These are phyloP conservation scores for Musa acuminata DNA, from an alignment of 176 grass and related monocot species.

Conservation along the genomic window DNA sequence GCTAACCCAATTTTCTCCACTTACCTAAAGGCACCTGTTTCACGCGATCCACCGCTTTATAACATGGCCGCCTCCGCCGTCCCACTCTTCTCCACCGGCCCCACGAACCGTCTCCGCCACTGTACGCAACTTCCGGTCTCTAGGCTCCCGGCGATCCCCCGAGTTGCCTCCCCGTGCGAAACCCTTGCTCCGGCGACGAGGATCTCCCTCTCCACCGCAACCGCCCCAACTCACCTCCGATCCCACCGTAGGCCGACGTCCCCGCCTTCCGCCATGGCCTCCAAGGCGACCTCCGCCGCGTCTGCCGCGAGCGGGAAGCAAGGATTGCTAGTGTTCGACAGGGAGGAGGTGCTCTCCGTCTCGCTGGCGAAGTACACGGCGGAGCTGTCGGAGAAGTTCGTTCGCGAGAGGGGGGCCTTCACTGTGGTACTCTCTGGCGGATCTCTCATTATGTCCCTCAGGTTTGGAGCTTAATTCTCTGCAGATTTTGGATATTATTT, in stretches of 20 bases:
- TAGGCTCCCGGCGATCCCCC: background rate
- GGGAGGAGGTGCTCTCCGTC: slow-evolving; percentile 53
- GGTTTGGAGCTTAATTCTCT: slow-evolving; percentile 14
- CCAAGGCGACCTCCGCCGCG: slow-evolving; percentile 12
- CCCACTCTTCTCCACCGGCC: background rate
- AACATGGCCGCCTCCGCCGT: background rate
- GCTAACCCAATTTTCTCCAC: too few relatives aligned
- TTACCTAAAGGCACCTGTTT: too few relatives aligned
- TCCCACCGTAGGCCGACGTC: background rate
- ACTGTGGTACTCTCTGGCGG: slow-evolving; percentile 79
- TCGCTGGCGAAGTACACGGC: slow-evolving; percentile 73
- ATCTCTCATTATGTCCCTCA: slow-evolving; percentile 57
- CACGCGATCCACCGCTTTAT: too few relatives aligned
- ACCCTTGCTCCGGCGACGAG: background rate
- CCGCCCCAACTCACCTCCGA: background rate
- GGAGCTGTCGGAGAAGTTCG: slow-evolving; percentile 65
- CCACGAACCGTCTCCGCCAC: too few relatives aligned
- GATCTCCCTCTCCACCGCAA: background rate
- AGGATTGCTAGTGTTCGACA: slow-evolving; percentile 39
- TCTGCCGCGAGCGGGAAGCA: slow-evolving; percentile 15
- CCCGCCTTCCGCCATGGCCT: slow-evolving; percentile 33
- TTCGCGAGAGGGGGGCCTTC: slow-evolving; percentile 63
- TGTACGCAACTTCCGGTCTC: background rate
- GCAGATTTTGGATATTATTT: background rate
- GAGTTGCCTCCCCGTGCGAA: background rate